Evolutionary conservation across 75 land plant species (phyloP).

Genomic region (Cupressus sempervirens): DNA sequence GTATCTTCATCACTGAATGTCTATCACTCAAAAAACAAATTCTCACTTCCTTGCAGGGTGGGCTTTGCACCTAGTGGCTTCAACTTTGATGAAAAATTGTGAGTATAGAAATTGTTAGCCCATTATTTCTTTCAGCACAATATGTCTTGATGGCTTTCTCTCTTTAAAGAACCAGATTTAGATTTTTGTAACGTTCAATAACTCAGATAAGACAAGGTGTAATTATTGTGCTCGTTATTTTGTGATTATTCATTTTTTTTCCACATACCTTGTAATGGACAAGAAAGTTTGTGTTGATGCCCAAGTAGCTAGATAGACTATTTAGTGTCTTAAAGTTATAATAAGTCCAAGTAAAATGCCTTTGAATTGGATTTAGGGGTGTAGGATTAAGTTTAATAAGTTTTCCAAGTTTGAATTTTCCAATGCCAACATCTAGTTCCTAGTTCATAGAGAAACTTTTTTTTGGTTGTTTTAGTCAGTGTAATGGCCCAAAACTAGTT

Average conservation of each 20-base stretch:
- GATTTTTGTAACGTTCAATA: neutral
- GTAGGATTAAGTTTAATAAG: too few relatives aligned
- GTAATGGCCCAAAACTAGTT: too few relatives aligned
- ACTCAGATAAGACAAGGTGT: neutral
- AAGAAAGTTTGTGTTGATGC: neutral
- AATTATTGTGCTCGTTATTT: neutral
- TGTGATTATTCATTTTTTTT: neutral
- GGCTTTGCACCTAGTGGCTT: constrained; percentile 96
- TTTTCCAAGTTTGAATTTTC: too few relatives aligned
- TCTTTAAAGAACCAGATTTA: neutral
- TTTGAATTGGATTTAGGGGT: too few relatives aligned
- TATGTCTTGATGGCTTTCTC: neutral
- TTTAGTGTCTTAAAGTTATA: too few relatives aligned
- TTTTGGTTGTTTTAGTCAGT: too few relatives aligned
- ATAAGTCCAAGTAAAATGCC: too few relatives aligned
- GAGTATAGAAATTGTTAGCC: constrained; percentile 16
- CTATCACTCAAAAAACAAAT: neutral
- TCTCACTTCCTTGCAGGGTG: constrained; percentile 49
- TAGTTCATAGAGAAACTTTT: too few relatives aligned
- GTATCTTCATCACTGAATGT: neutral
- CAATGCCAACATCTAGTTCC: too few relatives aligned
- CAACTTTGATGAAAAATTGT: constrained; percentile 99
- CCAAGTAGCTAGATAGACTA: too few relatives aligned
- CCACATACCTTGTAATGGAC: neutral
- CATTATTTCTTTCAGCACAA: too few relatives aligned